Conservation (phyloP, 139 green algal genomes). For the Penium margaritaceum region DNA sequence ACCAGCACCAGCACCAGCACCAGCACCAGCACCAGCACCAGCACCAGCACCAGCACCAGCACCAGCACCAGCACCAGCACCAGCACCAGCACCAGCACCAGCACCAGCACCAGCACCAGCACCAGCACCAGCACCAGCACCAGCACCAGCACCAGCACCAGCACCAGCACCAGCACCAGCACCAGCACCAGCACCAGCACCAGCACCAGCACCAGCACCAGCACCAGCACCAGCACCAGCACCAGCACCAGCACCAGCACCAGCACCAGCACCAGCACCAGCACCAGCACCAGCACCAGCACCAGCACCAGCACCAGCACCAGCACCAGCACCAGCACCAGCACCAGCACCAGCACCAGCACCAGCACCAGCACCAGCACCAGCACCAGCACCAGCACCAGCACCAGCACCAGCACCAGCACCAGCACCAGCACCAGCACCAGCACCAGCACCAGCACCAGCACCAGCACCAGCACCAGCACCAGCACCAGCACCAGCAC, state of each 20-base stretch:
- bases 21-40: conserved; percentile 2
- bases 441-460: neutral
- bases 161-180: neutral
- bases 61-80: neutral
- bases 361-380: neutral
- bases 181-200: neutral
- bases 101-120: neutral
- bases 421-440: neutral
- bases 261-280: neutral
- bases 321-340: neutral
- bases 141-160: neutral
- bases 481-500: neutral
- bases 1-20: conserved; percentile 2
- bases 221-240: neutral
- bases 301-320: neutral
- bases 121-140: neutral
- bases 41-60: neutral
- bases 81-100: neutral
- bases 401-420: neutral
- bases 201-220: neutral
- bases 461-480: neutral
- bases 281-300: neutral
- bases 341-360: neutral
- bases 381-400: neutral
- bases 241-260: neutral